These are phyloP conservation scores for Tylopilus orsonianus DNA, from an alignment of 1,284 basidiomycete species.

Conservation along the genomic window DNA sequence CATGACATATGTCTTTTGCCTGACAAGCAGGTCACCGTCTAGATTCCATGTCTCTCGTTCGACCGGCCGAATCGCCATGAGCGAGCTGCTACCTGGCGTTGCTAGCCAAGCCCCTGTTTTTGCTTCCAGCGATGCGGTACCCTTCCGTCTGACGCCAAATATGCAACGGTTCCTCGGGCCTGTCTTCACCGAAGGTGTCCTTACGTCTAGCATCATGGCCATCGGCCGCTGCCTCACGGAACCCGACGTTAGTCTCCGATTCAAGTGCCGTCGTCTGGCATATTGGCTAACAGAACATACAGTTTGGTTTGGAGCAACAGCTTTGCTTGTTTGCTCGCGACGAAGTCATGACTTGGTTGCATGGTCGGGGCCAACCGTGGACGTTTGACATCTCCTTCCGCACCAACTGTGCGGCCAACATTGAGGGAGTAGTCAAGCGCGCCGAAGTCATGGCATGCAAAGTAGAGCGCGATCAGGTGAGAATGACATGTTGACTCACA, in stretches of 20 bases:
- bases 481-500: conserved; percentile 17
- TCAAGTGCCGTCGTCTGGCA: neutral
- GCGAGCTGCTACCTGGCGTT: conserved; percentile 81
- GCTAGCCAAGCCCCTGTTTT: conserved; percentile 62
- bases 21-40: conserved; percentile 81
- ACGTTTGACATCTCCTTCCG: conserved; percentile 65
- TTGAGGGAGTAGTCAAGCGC: conserved; percentile 81
- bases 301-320: conserved; percentile 89
- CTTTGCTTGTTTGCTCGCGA: conserved; percentile 91
- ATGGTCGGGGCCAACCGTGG: conserved; percentile 49
- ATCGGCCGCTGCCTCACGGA: conserved; percentile 90
- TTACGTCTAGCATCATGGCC: conserved; percentile 87
- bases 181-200: conserved; percentile 86
- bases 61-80: conserved; percentile 91
- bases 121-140: conserved; percentile 82
- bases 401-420: conserved; percentile 69
- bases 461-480: conserved; percentile 76
- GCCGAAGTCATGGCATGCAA: conserved; percentile 87
- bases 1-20: conserved; percentile 88
- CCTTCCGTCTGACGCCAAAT: conserved; percentile 97
- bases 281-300: neutral
- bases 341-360: conserved; percentile 81
- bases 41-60: conserved; percentile 88
- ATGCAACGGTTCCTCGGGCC: conserved; percentile 93
- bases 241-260: conserved; percentile 70